These are phyloP conservation scores for Teunomyces gatunensis DNA, from an alignment of 805 yeast species.

Conservation along the genomic window DNA sequence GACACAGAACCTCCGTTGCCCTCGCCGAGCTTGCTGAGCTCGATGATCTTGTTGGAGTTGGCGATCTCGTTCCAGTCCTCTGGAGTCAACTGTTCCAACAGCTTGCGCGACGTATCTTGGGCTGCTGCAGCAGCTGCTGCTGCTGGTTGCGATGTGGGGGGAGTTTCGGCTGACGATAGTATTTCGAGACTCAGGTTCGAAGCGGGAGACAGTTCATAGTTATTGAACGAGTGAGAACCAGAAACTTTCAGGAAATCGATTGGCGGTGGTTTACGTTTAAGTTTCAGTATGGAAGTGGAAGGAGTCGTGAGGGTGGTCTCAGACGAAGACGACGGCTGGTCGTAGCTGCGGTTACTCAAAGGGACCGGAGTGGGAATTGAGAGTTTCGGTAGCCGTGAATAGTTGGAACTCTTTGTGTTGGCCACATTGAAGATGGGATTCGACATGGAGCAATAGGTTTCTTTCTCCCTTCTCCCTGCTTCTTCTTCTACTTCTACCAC, in stretches of 20 bases:
- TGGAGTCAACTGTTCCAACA: slow-evolving; percentile 58
- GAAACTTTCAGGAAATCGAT: slow-evolving; percentile 35
- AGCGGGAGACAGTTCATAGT: not conserved
- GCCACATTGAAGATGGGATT: slow-evolving; percentile 36
- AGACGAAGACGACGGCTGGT: slow-evolving; percentile 5
- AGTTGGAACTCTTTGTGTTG: slow-evolving; percentile 22
- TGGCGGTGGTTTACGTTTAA: slow-evolving; percentile 42
- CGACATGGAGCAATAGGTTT: slow-evolving; percentile 10
- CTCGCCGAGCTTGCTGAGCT: slow-evolving; percentile 78
- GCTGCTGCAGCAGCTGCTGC: no score
- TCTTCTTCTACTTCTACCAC: no score
- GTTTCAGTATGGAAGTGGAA: slow-evolving; percentile 4
- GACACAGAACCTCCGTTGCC: slow-evolving; percentile 93
- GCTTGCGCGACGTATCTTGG: slow-evolving; percentile 2
- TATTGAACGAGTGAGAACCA: slow-evolving; percentile 8
- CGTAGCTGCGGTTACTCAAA: slow-evolving; percentile 4
- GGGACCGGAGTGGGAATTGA: slow-evolving; percentile 27
- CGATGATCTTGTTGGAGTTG: slow-evolving; percentile 58
- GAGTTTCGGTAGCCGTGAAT: slow-evolving; percentile 22
- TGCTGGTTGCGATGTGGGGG: not conserved
- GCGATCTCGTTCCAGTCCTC: slow-evolving; percentile 72
- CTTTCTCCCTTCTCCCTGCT: slow-evolving; percentile 1
- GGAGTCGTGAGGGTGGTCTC: slow-evolving; percentile 7
- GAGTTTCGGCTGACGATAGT: not conserved
- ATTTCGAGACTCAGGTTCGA: not conserved